Evolutionary conservation across 441 rosid genomes (phyloP), one percentile per base, ranked within the genome.

Genomic region (Populus hybrid): DNA sequence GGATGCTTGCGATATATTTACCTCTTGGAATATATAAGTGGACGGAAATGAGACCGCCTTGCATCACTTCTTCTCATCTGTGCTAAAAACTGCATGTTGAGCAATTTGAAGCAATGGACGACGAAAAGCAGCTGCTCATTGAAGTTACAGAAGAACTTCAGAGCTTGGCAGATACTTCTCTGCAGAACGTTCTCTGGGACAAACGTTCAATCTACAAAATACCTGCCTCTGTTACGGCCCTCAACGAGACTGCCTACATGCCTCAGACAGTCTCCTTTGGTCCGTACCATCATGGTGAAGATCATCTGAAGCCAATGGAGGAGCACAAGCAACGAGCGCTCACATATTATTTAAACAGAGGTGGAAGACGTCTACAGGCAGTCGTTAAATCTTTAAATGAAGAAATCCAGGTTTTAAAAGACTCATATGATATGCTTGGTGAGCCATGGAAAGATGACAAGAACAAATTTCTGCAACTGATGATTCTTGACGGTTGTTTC

Each of bases 401-500:
- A 19, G 85, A 74, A 10, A 72, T 85, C 24, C 67, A 64, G 21
- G 73, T 34, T 57, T 68, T 87, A 24, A 73, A 35, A 76, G 88
- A 79, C 18, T 76, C 81, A 5, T 88, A 88, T n/a, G 81, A 82
- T 26, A 74, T 73, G 6, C 88, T 87, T 23, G 79, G 75, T 40
- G 40, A 10, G 7, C 4, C 63, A 32, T 84, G 85, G 86, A 19
- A 40, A 9, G 67, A 71, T 5, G 74, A 72, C 7, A 23, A 24
- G 1, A 11, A 2, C 6, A 35, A 30, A 6, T 82, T 87, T 74
- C 76, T 88, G 73, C 80, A 75, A 69, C 8, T 88, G 82, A 85
- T 87, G 91, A 80, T 88, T 70, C 70, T 80, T 7, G 92, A 89
- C 67, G 90, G 92, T 4, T 89, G 90, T 59, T 89, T 89, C 80